Evolutionary conservation across 768 basidiomycete genomes (phyloP).

Genomic region (Pulveroboletus sp.): DNA sequence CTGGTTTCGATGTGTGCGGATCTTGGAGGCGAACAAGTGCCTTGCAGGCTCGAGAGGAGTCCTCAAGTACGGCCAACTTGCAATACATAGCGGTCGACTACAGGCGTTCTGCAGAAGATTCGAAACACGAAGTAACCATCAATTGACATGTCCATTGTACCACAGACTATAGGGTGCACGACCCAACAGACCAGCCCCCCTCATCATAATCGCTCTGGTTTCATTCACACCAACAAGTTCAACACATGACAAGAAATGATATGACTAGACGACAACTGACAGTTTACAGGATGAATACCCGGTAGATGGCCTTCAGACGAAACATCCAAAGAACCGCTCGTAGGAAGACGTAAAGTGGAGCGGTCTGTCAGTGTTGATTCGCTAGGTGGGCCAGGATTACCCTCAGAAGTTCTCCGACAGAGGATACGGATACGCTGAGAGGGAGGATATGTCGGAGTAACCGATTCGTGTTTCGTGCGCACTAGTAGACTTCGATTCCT

Average conservation of each 20-base stretch:
- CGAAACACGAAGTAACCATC: no score
- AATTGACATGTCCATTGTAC: no score
- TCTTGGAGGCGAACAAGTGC: no score
- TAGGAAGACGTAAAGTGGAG: background rate
- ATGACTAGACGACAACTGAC: background rate
- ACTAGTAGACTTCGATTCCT: slow-evolving; percentile 11
- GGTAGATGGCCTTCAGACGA: background rate
- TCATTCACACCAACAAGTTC: no score
- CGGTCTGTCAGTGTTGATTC: background rate
- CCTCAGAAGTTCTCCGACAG: slow-evolving; percentile 14
- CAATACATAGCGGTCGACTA: no score
- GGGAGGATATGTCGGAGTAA: slow-evolving; percentile 13
- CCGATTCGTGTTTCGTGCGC: slow-evolving; percentile 7
- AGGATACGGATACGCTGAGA: slow-evolving; percentile 12
- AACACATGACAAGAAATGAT: background rate
- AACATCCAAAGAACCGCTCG: background rate
- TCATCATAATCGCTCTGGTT: background rate
- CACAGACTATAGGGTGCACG: no score
- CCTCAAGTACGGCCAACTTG: no score
- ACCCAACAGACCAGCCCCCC: no score
- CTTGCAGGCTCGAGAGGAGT: no score
- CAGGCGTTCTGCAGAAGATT: no score
- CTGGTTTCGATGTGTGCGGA: no score
- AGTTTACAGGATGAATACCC: background rate
- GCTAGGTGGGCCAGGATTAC: background rate